phyloP scores from a whole-genome alignment of 1,139 yeast species.

The Geotrichum europaeum region DNA sequence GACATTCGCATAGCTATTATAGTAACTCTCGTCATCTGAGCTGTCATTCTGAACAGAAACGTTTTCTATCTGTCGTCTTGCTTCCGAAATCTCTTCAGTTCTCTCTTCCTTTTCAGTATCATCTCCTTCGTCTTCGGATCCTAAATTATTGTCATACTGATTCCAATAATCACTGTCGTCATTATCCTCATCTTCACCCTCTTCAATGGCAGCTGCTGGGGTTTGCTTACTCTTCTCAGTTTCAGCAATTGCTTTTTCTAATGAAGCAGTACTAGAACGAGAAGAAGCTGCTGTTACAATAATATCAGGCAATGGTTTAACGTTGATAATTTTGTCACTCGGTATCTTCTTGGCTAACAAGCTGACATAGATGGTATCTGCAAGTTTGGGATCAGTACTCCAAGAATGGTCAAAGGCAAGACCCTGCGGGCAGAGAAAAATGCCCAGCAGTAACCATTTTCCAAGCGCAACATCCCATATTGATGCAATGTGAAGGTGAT shows the following conservation, averaged over 20 bases:
- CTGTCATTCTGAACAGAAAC: constrained; percentile 1
- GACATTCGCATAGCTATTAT: constrained; percentile 15
- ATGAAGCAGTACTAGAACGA: neutral
- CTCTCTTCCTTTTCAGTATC: neutral
- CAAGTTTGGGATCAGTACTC: neutral
- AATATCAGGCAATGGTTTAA: neutral
- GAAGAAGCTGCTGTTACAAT: neutral
- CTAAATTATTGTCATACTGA: constrained; percentile 11
- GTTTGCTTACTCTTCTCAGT: neutral
- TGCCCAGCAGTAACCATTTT: constrained; percentile 9
- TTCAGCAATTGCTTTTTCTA: neutral
- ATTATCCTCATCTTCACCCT: neutral
- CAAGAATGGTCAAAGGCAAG: neutral
- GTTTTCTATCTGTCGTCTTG: neutral
- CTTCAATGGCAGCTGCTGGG: neutral
- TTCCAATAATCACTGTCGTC: constrained; percentile 12
- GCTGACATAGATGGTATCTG: neutral
- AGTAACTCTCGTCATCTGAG: constrained; percentile 18
- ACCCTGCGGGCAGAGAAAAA: constrained; percentile 7
- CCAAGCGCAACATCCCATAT: constrained; percentile 3
- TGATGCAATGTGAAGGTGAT: neutral
- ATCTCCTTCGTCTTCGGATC: constrained; percentile 12
- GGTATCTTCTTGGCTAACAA: neutral
- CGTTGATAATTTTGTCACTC: neutral
- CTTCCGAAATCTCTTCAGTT: neutral